Evolutionary conservation across 129 eudicot species (phyloP), one percentile per base, ranked within the genome.

Genomic region (Arctium lappa): DNA sequence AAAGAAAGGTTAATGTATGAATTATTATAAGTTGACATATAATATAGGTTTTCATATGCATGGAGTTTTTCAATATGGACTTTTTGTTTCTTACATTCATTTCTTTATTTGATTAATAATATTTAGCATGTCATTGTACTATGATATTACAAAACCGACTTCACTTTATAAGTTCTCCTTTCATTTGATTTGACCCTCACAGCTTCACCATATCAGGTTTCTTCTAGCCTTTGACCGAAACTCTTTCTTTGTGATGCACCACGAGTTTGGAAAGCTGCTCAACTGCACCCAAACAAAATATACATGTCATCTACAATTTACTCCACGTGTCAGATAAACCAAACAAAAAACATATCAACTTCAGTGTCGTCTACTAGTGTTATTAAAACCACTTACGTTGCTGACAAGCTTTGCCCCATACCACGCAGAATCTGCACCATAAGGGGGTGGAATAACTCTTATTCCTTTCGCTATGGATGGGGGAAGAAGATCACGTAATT

Each of bases 341-440:
- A 16, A 60, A 60, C 9, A 60, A 56, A 56, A 15, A 56, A 3
- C 40, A 34, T 0, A 69, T 30, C 10, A 6, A 1, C 44, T 72
- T 72, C 29, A 37, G 9, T 18, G 27, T 22, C 27, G 34, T 48
- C 60, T 48, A 48, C 8, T 48, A 50, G 63, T 50, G 6, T 10
- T 12, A 33, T 72, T 69, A 29, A 12, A 65, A 78, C 75, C 78
- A 69, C 89, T 89, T 91, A 94, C 98, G 60, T 91, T 94, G 92
- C 96, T 87, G 65, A 94, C 75, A 74, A 94, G 91, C 89, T 92
- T 92, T 72, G 96, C 96, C 42, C 98, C 98, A 39, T 81, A 88
- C 97, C 98, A 94, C 1, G 94, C 97, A 80, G 97, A 90, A 86
- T 94, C 92, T 72, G 86, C 83, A 69, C 97, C 98, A 88, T 86